These are phyloP conservation scores for Colletotrichum ledebouriae DNA, from an alignment of 2,329 filamentous ascomycete genomes.

Conservation along the genomic window DNA sequence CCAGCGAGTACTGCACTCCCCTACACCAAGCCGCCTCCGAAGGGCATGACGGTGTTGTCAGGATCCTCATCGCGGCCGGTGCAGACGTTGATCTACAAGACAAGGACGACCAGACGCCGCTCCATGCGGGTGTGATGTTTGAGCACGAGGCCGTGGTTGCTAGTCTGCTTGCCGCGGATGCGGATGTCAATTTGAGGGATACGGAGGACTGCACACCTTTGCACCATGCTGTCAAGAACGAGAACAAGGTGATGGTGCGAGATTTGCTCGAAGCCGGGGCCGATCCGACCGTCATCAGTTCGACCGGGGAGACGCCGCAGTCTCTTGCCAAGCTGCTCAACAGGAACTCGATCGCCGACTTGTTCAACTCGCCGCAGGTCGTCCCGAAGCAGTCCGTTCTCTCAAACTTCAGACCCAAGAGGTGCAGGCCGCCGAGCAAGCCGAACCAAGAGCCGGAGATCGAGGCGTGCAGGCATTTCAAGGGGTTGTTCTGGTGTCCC, in stretches of 20 bases:
- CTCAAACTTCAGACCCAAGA: conserved; percentile 30
- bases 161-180: conserved; percentile 36
- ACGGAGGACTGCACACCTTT: conserved; percentile 43
- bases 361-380: conserved; percentile 40
- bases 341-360: conserved; percentile 35
- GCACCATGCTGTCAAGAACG: conserved; percentile 44
- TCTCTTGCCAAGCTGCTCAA: conserved; percentile 36
- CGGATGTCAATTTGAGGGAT: conserved; percentile 38
- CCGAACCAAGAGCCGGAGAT: conserved; percentile 41
- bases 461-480: conserved; percentile 40
- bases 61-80: conserved; percentile 41
- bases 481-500: conserved; percentile 41
- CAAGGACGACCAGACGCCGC: conserved; percentile 41
- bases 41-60: conserved; percentile 40
- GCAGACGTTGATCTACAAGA: conserved; percentile 44
- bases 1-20: conserved; percentile 42
- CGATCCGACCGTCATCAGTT: conserved; percentile 40
- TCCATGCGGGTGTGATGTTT: conserved; percentile 43
- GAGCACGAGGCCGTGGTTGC: conserved; percentile 43
- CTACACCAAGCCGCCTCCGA: conserved; percentile 44
- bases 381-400: conserved; percentile 28
- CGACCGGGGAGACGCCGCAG: conserved; percentile 43
- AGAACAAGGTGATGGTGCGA: conserved; percentile 37
- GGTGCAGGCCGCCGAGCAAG: conserved; percentile 26
- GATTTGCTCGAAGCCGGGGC: conserved; percentile 42